Conservation (phyloP, 164 flowering plant genomes). For the Berberis vulgaris region DNA sequence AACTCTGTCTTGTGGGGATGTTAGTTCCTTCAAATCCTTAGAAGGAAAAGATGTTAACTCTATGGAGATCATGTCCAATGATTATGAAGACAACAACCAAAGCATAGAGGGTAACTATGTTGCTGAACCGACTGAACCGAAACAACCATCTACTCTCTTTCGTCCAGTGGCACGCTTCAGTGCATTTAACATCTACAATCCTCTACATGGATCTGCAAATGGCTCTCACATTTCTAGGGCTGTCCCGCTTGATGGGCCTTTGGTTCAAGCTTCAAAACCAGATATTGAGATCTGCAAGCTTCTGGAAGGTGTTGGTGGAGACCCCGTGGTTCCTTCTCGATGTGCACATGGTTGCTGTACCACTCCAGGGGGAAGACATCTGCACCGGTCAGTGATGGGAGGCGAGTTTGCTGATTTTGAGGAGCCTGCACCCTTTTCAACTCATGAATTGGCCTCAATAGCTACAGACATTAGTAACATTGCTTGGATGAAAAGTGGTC, state of each 20-base stretch:
- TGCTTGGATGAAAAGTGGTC: conserved; percentile 74
- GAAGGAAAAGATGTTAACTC: conserved; percentile 47
- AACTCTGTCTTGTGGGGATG: conserved; percentile 54
- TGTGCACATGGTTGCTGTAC: conserved; percentile 78
- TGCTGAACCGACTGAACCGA: conserved; percentile 12
- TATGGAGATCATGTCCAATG: conserved; percentile 26
- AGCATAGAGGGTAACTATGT: conserved; percentile 13
- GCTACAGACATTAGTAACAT: conserved; percentile 62
- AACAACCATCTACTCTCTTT: conserved; percentile 36
- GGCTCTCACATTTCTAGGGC: conserved; percentile 16
- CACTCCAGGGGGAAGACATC: conserved; percentile 5
- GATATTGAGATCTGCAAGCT: conserved; percentile 39
- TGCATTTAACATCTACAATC: conserved; percentile 54
- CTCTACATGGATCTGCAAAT: conserved; percentile 23
- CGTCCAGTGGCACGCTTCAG: conserved; percentile 70
- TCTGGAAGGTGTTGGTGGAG: conserved; percentile 36
- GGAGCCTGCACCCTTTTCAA: conserved; percentile 54
- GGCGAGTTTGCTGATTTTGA: conserved; percentile 73
- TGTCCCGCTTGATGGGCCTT: conserved; percentile 28
- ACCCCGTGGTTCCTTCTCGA: conserved; percentile 41
- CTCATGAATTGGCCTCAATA: conserved; percentile 56
- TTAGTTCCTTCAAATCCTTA: conserved; percentile 32
- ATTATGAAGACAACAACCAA: conserved; percentile 17
- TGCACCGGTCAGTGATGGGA: conserved; percentile 48
- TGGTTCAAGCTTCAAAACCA: conserved; percentile 30